Conservation (phyloP, 257 asterid genomes). For the Plantago elongata region DNA sequence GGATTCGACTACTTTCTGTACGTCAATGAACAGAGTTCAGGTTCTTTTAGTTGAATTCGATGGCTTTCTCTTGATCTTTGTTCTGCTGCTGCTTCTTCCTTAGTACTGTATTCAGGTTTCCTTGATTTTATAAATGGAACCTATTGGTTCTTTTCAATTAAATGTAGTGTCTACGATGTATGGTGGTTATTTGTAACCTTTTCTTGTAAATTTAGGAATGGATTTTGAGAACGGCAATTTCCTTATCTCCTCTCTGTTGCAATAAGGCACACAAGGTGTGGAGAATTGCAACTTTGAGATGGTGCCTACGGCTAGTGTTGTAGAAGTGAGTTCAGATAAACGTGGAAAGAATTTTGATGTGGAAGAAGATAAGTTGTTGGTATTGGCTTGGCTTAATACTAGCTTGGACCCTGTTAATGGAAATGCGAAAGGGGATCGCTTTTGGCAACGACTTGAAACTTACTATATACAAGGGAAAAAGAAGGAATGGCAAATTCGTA, state of each 20-base stretch:
- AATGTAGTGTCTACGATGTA: too few species aligned
- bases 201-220: not conserved
- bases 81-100: too few species aligned
- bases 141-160: too few species aligned
- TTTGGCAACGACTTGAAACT: not conserved
- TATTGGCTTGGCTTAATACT: conserved; percentile 1
- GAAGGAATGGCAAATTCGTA: not conserved
- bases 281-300: not conserved
- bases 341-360: not conserved
- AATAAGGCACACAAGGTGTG: not conserved
- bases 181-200: too few species aligned
- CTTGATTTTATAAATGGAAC: too few species aligned
- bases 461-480: not conserved
- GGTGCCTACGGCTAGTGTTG: not conserved
- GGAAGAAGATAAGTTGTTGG: not conserved
- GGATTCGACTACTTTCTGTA: too few species aligned
- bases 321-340: not conserved
- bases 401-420: not conserved
- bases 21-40: too few species aligned
- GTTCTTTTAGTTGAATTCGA: too few species aligned
- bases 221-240: not conserved
- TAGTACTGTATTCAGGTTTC: too few species aligned
- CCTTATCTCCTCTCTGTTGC: not conserved
- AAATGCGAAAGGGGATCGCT: not conserved
- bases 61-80: too few species aligned